Conservation (phyloP, 306 rosid genomes). For the Pueraria montana region DNA sequence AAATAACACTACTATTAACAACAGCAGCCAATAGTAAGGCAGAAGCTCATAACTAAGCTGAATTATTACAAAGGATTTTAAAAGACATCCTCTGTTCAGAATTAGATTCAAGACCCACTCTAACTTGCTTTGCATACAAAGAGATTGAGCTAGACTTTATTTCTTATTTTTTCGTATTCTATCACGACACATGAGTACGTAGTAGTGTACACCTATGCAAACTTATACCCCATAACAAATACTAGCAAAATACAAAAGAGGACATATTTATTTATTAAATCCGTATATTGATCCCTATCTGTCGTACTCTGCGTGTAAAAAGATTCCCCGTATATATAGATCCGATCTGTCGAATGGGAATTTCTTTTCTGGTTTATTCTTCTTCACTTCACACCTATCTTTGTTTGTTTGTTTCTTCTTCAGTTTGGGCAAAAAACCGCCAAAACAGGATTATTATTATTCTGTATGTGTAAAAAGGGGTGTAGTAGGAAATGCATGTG, state of each 20-base stretch:
- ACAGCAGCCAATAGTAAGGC: too few species aligned
- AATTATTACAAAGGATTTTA: constrained; percentile 37
- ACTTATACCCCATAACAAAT: not conserved
- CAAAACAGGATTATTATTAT: constrained; percentile 32
- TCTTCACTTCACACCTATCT: not conserved
- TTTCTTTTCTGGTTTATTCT: constrained; percentile 25
- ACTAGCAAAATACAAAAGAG: constrained; percentile 31
- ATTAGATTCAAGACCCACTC: not conserved
- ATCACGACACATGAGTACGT: constrained; percentile 27
- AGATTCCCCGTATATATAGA: constrained; percentile 39
- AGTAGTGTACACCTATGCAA: not conserved
- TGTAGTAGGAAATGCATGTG: constrained; percentile 18
- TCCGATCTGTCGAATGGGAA: constrained; percentile 4
- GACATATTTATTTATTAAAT: constrained; percentile 9
- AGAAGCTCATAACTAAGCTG: not conserved
- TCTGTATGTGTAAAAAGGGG: not conserved
- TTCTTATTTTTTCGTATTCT: not conserved
- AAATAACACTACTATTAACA: too few species aligned
- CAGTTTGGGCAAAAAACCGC: constrained; percentile 17
- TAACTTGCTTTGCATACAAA: constrained; percentile 21
- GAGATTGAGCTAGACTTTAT: constrained; percentile 11
- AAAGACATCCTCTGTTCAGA: constrained; percentile 40
- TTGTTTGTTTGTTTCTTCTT: constrained; percentile 9
- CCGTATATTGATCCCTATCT: not conserved
- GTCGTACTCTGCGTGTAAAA: not conserved